Conservation (phyloP, 2,329 filamentous ascomycete species). For the Trichoderma sp. region DNA sequence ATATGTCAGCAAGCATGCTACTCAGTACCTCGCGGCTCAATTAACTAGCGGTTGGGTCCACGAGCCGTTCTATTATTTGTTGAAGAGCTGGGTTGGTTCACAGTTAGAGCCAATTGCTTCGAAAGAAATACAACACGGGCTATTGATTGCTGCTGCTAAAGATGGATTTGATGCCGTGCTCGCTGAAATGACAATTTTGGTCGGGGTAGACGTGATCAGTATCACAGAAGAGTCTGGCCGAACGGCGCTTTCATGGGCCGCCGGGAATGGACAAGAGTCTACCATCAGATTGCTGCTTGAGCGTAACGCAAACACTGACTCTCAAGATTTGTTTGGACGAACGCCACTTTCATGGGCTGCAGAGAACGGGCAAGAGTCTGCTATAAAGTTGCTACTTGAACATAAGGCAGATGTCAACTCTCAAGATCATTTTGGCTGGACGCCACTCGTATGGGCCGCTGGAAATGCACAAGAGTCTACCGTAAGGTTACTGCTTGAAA, state of each 20-base stretch:
- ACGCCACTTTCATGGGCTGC: neutral
- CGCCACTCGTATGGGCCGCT: neutral
- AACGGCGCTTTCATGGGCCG: neutral
- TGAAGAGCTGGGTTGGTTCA: neutral
- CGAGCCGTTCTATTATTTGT: neutral
- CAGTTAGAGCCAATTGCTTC: accelerated
- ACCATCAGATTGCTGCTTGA: neutral
- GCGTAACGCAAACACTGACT: accelerated
- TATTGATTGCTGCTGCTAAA: neutral
- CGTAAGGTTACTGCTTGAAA: neutral
- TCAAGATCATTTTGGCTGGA: neutral
- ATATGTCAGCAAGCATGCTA: accelerated
- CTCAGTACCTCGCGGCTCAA: neutral
- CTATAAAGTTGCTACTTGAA: neutral
- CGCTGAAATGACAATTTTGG: no score
- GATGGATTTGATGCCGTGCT: neutral
- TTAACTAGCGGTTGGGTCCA: accelerated
- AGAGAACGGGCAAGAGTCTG: no score
- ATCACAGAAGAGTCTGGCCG: no score
- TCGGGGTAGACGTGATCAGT: no score
- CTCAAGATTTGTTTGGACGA: accelerated
- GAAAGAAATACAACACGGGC: accelerated
- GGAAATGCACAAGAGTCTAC: neutral
- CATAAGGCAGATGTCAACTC: accelerated
- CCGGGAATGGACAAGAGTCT: neutral